These are phyloP conservation scores for Anthracocystis panici-leucophaei DNA, from an alignment of 1,284 basidiomycete species.

Conservation along the genomic window DNA sequence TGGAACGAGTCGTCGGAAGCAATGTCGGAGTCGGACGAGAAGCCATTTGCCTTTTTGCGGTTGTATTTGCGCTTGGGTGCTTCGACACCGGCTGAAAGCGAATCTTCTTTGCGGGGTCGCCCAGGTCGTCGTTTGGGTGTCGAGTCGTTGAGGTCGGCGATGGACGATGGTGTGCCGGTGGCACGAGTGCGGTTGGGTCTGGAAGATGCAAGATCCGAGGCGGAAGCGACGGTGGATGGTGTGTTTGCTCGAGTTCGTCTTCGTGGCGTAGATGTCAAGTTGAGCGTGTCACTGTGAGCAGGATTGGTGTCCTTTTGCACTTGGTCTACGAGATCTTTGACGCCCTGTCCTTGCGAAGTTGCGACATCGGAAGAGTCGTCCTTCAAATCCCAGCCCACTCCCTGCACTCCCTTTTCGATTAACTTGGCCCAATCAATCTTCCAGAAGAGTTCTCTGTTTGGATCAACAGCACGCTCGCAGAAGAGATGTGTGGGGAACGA, in stretches of 20 bases:
- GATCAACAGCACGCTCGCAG: slow-evolving; percentile 53
- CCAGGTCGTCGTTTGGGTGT: slow-evolving; percentile 38
- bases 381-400: slow-evolving; percentile 49
- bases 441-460: slow-evolving; percentile 55
- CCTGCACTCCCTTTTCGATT: slow-evolving; percentile 38
- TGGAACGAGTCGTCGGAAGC: slow-evolving; percentile 52
- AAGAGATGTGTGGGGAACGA: slow-evolving; percentile 51
- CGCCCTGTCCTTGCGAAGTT: slow-evolving; percentile 42
- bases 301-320: slow-evolving; percentile 21
- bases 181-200: slow-evolving; percentile 13
- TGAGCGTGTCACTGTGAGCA: background rate
- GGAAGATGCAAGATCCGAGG: slow-evolving; percentile 9
- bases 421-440: slow-evolving; percentile 47
- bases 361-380: slow-evolving; percentile 47
- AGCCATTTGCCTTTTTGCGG: slow-evolving; percentile 30
- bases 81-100: slow-evolving; percentile 43
- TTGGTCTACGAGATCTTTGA: slow-evolving; percentile 52
- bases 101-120: slow-evolving; percentile 39
- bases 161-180: slow-evolving; percentile 22
- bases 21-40: slow-evolving; percentile 40
- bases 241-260: slow-evolving; percentile 18
- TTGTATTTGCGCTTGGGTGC: slow-evolving; percentile 24
- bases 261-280: background rate
- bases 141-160: slow-evolving; percentile 21
- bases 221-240: slow-evolving; percentile 23